Evolutionary conservation across 2,329 filamentous ascomycete species (phyloP), one percentile per base, ranked within the genome.

Genomic region (Colletotrichum tofieldiae): DNA sequence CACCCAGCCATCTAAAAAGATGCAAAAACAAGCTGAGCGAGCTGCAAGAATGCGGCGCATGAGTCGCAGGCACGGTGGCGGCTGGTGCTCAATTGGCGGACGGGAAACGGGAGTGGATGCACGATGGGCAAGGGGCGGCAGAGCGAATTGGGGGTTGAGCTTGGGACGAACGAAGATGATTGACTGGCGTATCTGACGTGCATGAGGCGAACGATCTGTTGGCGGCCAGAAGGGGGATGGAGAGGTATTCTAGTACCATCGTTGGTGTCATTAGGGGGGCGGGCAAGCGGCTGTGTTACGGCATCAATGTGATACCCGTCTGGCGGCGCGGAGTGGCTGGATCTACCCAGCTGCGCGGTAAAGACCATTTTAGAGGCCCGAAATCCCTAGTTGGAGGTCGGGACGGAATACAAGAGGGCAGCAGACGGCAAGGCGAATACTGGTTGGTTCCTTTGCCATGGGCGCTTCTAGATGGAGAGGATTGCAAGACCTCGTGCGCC

Each of bases 121-220:
- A 56, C 39, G 47, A 49, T 47, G 59, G 39, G 59, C 60, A 61
- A 49, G 45, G 70, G 68, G 43, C 58, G 43, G 47, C 37, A 35
- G 52, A 60, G 59, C 59, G 60, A 72, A 65, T 70, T 32, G 54
- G 49, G 65, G 45, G 3, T 54, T 55, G 45, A 45, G 54, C 41
- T 64, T 65, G 41, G 39, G 70, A 56, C 52, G 55, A 58, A 51
- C 26, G 35, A 61, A 41, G 4, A 18, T 58, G 60, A 37, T 61
- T 60, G 55, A 71, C 59, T 58, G 61, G 61, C 67, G n/a, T 62
- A 52, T 61, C 62, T 73, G 67, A 73, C 71, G 67, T 71, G 71
- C 67, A 71, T 71, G 67, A 37, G 45, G 71, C 61, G 49, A 71
- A 67, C 55, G 67, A 65, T 66, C 71, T 66, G 41, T 62, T n/a